A percentile compares a stretch with the other conserved stretches of the same genome.
These are phyloP conservation scores for Mycena galericulata DNA, from an alignment of 768 basidiomycete species.

Conservation along the genomic window DNA sequence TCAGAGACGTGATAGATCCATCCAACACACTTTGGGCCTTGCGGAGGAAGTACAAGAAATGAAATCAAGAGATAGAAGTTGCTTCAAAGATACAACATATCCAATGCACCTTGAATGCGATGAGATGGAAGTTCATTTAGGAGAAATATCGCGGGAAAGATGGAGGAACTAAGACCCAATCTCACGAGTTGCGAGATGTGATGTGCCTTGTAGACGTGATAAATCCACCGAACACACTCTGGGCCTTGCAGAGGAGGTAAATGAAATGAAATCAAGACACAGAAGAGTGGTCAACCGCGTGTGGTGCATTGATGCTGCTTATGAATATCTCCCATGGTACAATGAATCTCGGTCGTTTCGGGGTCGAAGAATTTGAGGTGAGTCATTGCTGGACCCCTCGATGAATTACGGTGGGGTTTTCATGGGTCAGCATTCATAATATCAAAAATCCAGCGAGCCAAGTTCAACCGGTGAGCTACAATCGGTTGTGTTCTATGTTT, in stretches of 20 bases:
- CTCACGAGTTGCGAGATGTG: background rate
- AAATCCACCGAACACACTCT: background rate
- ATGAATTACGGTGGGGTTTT: constrained; percentile 8
- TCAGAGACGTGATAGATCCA: background rate
- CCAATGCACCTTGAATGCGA: background rate
- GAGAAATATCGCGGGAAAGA: constrained; percentile 2
- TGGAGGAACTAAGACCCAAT: background rate
- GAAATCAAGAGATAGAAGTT: background rate
- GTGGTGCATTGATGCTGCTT: too few species aligned
- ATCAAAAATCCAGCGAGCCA: too few species aligned
- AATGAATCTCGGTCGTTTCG: constrained; percentile 17
- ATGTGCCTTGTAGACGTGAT: background rate
- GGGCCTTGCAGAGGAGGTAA: background rate
- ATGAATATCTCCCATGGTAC: too few species aligned
- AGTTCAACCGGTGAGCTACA: too few species aligned
- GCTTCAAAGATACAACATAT: background rate
- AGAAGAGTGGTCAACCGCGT: background rate
- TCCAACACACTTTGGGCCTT: background rate
- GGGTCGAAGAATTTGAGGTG: background rate
- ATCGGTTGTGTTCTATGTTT: too few species aligned
- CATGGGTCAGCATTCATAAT: too few species aligned
- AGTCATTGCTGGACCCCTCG: background rate
- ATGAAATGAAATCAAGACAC: background rate
- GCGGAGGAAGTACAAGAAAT: background rate
- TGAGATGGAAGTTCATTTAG: too few species aligned